phyloP scores from a whole-genome alignment of 1,284 basidiomycete species.

The Cutaneotrichosporon cavernicola region DNA sequence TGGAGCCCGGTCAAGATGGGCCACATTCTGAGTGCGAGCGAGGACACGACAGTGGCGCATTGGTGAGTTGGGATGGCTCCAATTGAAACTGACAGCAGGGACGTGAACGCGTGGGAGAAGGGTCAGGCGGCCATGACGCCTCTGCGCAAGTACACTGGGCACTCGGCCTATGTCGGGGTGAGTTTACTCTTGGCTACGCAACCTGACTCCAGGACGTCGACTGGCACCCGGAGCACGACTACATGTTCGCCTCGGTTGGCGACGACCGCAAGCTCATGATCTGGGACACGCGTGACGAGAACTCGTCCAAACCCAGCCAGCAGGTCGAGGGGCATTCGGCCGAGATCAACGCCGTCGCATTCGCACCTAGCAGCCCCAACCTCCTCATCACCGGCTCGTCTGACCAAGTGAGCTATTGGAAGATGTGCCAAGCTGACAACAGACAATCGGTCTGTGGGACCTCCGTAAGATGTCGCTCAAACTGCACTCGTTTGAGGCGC shows the following conservation, averaged over 20 bases:
- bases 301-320: slow-evolving; percentile 64
- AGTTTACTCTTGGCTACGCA: slow-evolving; percentile 44
- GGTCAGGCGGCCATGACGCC: slow-evolving; percentile 75
- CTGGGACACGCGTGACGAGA: slow-evolving; percentile 81
- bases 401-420: slow-evolving; percentile 61
- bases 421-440: not conserved
- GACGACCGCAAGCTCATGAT: slow-evolving; percentile 93
- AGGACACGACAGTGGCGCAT: slow-evolving; percentile 93
- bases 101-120: slow-evolving; percentile 86
- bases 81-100: slow-evolving; percentile 71
- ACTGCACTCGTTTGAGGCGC: slow-evolving; percentile 87
- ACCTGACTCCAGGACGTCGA: slow-evolving; percentile 77
- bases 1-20: slow-evolving; percentile 85
- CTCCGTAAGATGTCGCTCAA: slow-evolving; percentile 75
- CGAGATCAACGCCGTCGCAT: slow-evolving; percentile 88
- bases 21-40: slow-evolving; percentile 85
- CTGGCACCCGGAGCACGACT: slow-evolving; percentile 83
- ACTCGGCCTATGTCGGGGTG: slow-evolving; percentile 85
- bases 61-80: slow-evolving; percentile 70
- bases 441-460: slow-evolving; percentile 86
- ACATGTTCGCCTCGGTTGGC: slow-evolving; percentile 91
- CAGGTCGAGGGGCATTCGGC: slow-evolving; percentile 82
- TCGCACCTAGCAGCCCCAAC: slow-evolving; percentile 77
- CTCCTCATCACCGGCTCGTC: slow-evolving; percentile 90
- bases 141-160: slow-evolving; percentile 76